Evolutionary conservation across 2,329 filamentous ascomycete genomes (phyloP), one percentile per base, ranked within the genome.

Genomic region (Aspergillus sergii): DNA sequence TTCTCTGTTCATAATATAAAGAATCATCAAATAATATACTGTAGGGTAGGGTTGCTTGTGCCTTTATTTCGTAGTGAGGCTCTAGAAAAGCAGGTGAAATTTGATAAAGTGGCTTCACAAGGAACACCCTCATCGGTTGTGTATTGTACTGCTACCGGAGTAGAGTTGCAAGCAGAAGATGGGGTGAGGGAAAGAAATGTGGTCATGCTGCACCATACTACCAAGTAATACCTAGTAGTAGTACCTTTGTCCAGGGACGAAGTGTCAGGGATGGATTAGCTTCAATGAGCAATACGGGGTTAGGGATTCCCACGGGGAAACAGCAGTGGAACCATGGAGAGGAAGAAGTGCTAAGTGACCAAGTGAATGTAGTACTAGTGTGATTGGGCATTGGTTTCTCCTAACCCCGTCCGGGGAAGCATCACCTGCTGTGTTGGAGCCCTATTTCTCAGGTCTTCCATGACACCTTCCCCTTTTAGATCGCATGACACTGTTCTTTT

Each of bases 341-440:
- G 23, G 16, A 26, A 23, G 45, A 26, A 26, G 11, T 28, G 21
- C 28, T 48, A 23, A 48, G 23, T 26, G 11, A 1, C 9, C 6
- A 26, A n/a, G 53, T 61, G 53, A 61, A 30, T 50, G 41, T 6
- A 36, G 34, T 8, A 14, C 26, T 12, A 4, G 6, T 26, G 4
- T 48, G 45, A 28, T 48, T 48, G 45, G 45, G 21, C 6, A 21
- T 23, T 46, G 39, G 39, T 10, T 9, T 8, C 8, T 41, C 16
- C 8, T 41, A 41, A 41, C 39, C 39, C 39, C 16, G 39, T 41
- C 39, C 12, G 43, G 43, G 43, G 34, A 48, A 23, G n/a, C n/a
- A 50, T 63, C 57, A 57, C 59, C 60, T 57, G 50, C 16, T 26
- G 16, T 43, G 41, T 58, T 21, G 56, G 32, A 58, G 55, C 62